Base-by-base conservation (phyloP, 257 asterid genomes). In the Asclepias syriaca region DNA sequence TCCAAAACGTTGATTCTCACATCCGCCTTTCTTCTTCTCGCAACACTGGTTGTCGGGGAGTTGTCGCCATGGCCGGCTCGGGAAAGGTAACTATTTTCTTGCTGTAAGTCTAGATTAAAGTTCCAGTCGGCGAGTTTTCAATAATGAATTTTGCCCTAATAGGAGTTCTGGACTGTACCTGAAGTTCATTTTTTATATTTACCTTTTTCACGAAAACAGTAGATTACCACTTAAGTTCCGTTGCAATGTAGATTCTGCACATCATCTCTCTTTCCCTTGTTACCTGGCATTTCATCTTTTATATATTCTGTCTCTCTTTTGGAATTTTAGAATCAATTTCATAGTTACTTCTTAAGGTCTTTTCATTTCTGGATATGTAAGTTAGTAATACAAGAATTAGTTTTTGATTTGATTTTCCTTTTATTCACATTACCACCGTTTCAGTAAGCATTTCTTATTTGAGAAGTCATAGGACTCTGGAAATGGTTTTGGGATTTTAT, bases 41-140 rank as follows among this genome's bases (percentile, higher is more conserved):
- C 27, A 18, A 37, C 14, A 86, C 74, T 74, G 84, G 83, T 43
- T 86, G 81, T 79, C 91, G 96, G 2, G 80, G 85, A 29, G 93
- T 95, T 43, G 85, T 90, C 65, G 58, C 96, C 64, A 95, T 95
- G 99, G 96, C 97, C 24, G 95, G 96, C 45, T 71, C 98, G 16
- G 99, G 99, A 65, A 95, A 95, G 96, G 99, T 92, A 49, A 49
- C 37, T 57, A 37, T 7, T 7, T 70, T 70, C 8, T 46, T 71
- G 50, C 43, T 4, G 27, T 40, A 18, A 6, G n/a, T 21, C 37
- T 14, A 19, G 22, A 18, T 19, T 37, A 64, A 37, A 18, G 29
- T 49, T 18, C 40, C 13, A 63, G 34, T 32, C 48, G 15, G 27
- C 3, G 45, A 16, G 10, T 32, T 61, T 34, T 32, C 67, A 61